Conservation (phyloP, 805 yeast species). For the Clavispora phyllophila region DNA sequence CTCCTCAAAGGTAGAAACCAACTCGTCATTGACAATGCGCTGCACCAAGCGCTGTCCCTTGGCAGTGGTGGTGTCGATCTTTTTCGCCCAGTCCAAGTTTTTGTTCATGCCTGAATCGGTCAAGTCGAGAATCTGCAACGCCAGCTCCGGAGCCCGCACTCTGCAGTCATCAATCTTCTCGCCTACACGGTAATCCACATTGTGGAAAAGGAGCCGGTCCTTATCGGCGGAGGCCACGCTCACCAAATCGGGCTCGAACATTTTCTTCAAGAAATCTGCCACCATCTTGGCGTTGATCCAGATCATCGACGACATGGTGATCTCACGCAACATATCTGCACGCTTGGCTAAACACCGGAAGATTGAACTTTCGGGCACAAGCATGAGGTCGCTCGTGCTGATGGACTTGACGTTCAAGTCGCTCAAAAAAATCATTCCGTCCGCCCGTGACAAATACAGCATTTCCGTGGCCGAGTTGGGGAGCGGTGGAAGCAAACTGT, state of each 20-base stretch:
- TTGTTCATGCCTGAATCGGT: constrained; percentile 47
- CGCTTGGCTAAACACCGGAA: constrained; percentile 11
- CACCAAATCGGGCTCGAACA: constrained; percentile 3
- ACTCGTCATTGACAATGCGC: constrained; percentile 27
- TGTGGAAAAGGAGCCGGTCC: constrained; percentile 3
- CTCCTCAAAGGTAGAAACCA: constrained; percentile 27
- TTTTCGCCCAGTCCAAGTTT: constrained; percentile 42
- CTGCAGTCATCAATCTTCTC: constrained; percentile 2
- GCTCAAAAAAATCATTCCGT: constrained; percentile 31
- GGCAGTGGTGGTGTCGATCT: constrained; percentile 7
- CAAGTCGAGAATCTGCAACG: constrained; percentile 27
- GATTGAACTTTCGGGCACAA: constrained; percentile 30
- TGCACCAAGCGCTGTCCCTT: constrained; percentile 10
- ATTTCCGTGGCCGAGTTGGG: constrained; percentile 20
- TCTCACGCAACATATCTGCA: constrained; percentile 24
- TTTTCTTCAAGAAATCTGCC: constrained; percentile 24
- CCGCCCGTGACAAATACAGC: constrained; percentile 24
- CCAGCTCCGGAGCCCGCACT: background rate
- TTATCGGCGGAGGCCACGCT: constrained; percentile 4
- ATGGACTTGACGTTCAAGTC: constrained; percentile 39
- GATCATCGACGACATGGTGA: constrained; percentile 41
- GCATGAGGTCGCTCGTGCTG: constrained; percentile 25
- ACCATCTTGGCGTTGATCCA: constrained; percentile 42
- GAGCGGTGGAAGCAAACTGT: constrained; percentile 35
- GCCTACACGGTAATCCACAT: constrained; percentile 5